Evolutionary conservation across 345 rosid species (phyloP), one percentile per base, ranked within the genome.

Genomic region (Brassica napus): DNA sequence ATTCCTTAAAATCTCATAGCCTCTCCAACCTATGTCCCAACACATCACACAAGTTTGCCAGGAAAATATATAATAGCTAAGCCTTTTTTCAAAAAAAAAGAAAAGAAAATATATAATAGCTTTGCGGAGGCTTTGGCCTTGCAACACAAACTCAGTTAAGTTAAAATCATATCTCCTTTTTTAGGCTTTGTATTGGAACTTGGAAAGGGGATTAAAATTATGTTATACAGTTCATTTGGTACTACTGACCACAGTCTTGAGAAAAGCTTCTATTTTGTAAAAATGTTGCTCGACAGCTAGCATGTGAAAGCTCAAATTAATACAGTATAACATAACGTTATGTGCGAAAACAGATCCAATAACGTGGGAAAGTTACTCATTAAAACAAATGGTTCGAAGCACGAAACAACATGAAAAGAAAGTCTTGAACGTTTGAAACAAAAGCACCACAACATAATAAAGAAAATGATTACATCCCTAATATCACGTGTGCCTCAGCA

Each of bases 21-120:
- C 61, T 68, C 79, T 11, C 44, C 10, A 18, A 69, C 44, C 14
- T 79, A 37, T 10, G 70, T 52, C 28, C 78, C 79, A 18, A 2
- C 79, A 44, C 83, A 82, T 65, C 70, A 62, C 12, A 58, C 68
- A 24, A 68, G 18, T 72, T 75, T 23, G 66, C 78, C 11, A 82
- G 78, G 84, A 86, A 85, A 59, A 80, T 90, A 88, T 82, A 86
- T 2, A 86, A 84, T 83, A 87, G 85, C 80, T 90, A n/a, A n/a
- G n/a, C n/a, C n/a, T n/a, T n/a, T n/a, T n/a, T n/a, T n/a, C n/a
- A n/a, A n/a, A n/a, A n/a, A n/a, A n/a, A n/a, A n/a, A n/a, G n/a
- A n/a, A n/a, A n/a, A n/a, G 84, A 86, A 85, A 59, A 80, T 90
- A 88, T 82, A 86, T 2, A 86, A 84, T 83, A 87, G 85, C 80